Base-by-base conservation (phyloP, 257 asterid species). In the Osmanthus fragrans region DNA sequence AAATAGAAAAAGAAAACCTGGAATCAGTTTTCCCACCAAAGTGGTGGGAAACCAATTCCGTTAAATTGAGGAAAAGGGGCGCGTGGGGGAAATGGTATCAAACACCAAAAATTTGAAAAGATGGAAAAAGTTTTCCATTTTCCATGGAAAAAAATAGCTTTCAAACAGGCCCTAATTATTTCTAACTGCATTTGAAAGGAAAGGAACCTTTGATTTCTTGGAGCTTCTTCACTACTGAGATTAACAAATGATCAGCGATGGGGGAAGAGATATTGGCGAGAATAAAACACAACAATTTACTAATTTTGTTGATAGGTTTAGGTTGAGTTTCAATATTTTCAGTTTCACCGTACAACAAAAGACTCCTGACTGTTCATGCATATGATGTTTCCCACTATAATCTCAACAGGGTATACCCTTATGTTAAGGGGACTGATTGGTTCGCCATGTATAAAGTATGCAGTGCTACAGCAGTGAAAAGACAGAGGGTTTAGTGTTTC, bases 311-410 rank as follows among this genome's bases (percentile, higher is more conserved):
- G 69, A 63, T 39, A 21, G 27, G 63, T 73, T 42, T 76, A 7
- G 77, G 76, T 70, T 29, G 73, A 69, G 70, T 47, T 69, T 25
- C 51, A 15, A 69, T 29, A 15, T 58, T 69, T 29, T 47, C 18
- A 15, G 58, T 69, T 29, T 47, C 18, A 16, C 74, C 37, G 29
- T 66, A 66, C 47, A 32, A 34, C 37, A 40, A 54, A 36, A 71
- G 73, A 49, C n/a, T 75, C 37, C 72, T 29, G 8, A 71, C 49
- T 64, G 66, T 66, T 77, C 73, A 32, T 74, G 67, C 18, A 36
- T 7, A 19, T 37, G 37, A 54, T 75, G 13, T 70, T 65, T 64
- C 40, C 34, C 74, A 15, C 63, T 49, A 63, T 19, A 37, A 60
- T 23, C 51, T 74, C 68, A 75, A 40, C 29, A 12, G 45, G 71